A percentile compares a stretch with the other conserved stretches of the same genome.
These are phyloP conservation scores for Epichloe amarillans DNA, from an alignment of 2,329 filamentous ascomycete species.

Conservation along the genomic window DNA sequence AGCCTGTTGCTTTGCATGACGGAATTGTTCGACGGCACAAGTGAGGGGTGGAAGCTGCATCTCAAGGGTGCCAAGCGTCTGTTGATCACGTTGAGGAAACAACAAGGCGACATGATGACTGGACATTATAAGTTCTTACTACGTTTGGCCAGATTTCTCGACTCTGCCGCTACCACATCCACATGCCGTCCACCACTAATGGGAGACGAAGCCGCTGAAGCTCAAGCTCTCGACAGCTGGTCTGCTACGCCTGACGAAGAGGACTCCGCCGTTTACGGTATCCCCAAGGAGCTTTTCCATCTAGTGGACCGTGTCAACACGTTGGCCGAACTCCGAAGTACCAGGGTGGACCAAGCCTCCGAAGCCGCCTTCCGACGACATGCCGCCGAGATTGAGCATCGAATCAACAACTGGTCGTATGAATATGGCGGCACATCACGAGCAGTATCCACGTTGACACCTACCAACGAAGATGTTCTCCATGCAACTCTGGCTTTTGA, in stretches of 20 bases:
- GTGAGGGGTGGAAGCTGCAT: slow-evolving; percentile 28
- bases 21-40: slow-evolving; percentile 28
- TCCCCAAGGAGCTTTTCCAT: slow-evolving; percentile 23
- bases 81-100: slow-evolving; percentile 18
- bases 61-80: slow-evolving; percentile 28
- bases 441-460: slow-evolving; percentile 11
- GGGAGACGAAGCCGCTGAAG: slow-evolving; percentile 18
- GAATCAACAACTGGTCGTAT: slow-evolving; percentile 24
- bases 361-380: slow-evolving; percentile 18
- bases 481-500: slow-evolving; percentile 26
- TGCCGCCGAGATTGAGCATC: slow-evolving; percentile 18
- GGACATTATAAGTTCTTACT: slow-evolving; percentile 26
- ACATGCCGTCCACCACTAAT: slow-evolving; percentile 22
- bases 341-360: slow-evolving; percentile 16
- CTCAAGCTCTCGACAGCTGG: slow-evolving; percentile 14
- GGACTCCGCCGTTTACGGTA: slow-evolving; percentile 21
- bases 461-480: slow-evolving; percentile 17
- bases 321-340: slow-evolving; percentile 19
- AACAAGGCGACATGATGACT: slow-evolving; percentile 19
- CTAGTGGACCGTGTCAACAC: slow-evolving; percentile 20
- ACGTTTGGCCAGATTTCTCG: slow-evolving; percentile 19
- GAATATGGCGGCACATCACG: slow-evolving; percentile 16
- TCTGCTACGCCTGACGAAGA: slow-evolving; percentile 16
- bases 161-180: slow-evolving; percentile 20
- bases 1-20: slow-evolving; percentile 29